A percentile compares a stretch with the other conserved stretches of the same genome.
phyloP scores from a whole-genome alignment of 1,284 basidiomycete species.

The Ceratobasidium sp. region DNA sequence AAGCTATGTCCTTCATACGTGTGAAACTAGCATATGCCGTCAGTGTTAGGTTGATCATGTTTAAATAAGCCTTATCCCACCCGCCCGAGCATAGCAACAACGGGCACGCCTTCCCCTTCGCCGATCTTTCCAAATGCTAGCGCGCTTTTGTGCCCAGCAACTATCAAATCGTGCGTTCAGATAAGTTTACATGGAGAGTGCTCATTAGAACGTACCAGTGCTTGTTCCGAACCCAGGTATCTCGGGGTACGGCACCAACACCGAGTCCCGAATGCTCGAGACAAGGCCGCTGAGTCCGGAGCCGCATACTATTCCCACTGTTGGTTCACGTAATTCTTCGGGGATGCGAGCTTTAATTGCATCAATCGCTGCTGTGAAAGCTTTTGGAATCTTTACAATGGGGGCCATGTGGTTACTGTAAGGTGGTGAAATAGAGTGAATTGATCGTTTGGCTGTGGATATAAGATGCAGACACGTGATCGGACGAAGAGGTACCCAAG shows the following conservation, averaged over 20 bases:
- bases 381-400: conserved; percentile 23
- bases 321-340: conserved; percentile 38
- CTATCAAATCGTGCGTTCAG: conserved; percentile 54
- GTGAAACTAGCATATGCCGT: conserved; percentile 70
- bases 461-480: conserved; percentile 19
- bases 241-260: conserved; percentile 42
- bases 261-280: conserved; percentile 27
- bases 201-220: conserved; percentile 64
- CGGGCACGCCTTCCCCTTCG: conserved; percentile 66
- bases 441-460: conserved; percentile 37
- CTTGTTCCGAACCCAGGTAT: conserved; percentile 54
- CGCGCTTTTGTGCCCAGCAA: conserved; percentile 77
- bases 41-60: background rate
- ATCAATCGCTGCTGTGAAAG: conserved; percentile 37
- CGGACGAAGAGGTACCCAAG: background rate
- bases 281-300: conserved; percentile 45
- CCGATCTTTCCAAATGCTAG: conserved; percentile 83
- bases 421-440: background rate
- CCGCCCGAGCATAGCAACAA: conserved; percentile 86
- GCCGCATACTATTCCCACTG: conserved; percentile 46
- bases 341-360: conserved; percentile 31
- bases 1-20: conserved; percentile 82
- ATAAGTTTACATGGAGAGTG: background rate
- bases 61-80: conserved; percentile 56
- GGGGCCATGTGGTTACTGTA: conserved; percentile 2